phyloP scores from a whole-genome alignment of 2,329 filamentous ascomycete genomes.

The Botryosphaeria dothidea region DNA sequence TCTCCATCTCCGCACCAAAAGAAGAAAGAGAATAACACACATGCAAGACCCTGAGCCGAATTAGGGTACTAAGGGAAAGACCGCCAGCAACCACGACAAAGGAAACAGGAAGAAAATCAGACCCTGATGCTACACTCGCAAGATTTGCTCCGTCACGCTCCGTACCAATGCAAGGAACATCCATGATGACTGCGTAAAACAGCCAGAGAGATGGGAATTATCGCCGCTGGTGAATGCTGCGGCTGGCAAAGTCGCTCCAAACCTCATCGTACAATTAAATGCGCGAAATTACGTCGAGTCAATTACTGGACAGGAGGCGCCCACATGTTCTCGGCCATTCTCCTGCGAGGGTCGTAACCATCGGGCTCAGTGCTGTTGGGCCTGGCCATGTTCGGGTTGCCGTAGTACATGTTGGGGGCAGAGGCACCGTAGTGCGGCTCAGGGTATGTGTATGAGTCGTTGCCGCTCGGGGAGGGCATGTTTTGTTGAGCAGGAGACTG shows the following conservation, averaged over 20 bases:
- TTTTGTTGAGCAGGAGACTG: constrained; percentile 77
- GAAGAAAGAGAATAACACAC: constrained; percentile 23
- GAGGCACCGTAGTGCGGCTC: constrained; percentile 67
- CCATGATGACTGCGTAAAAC: background rate
- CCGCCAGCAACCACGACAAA: constrained; percentile 29
- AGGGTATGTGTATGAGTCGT: constrained; percentile 76
- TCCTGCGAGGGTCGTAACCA: constrained; percentile 46
- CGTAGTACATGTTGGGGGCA: constrained; percentile 68
- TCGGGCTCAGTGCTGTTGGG: constrained; percentile 70
- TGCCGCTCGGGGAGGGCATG: constrained; percentile 69
- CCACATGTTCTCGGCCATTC: constrained; percentile 42
- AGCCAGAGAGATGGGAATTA: constrained; percentile 12
- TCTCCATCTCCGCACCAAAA: constrained; percentile 21
- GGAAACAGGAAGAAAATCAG: constrained; percentile 27
- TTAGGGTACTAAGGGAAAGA: constrained; percentile 18
- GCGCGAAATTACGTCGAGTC: constrained; percentile 18
- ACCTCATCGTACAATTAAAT: constrained; percentile 25
- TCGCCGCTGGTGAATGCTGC: constrained; percentile 11
- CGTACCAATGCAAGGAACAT: constrained; percentile 19
- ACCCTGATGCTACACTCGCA: constrained; percentile 20
- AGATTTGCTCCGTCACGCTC: constrained; percentile 20
- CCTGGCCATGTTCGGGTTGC: constrained; percentile 67
- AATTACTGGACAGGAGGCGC: constrained; percentile 44
- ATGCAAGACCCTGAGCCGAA: constrained; percentile 20
- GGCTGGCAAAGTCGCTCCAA: background rate